Base-by-base conservation (phyloP, 257 asterid genomes). In the Nyctanthes arbortristis region DNA sequence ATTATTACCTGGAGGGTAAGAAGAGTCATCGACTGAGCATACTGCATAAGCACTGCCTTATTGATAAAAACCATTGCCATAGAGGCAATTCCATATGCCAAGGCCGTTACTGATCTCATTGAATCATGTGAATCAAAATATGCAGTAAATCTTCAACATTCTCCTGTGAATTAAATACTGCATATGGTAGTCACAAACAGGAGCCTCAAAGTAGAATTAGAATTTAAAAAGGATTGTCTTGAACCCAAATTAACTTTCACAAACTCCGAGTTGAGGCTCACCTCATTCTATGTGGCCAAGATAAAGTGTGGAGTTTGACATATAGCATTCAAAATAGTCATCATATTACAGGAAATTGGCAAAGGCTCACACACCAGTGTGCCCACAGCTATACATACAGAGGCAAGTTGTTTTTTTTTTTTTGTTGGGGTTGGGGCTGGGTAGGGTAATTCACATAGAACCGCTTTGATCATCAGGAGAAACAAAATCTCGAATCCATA, bases 61-160 rank as follows among this genome's bases (percentile, higher is more conserved):
- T 94, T 91, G 83, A 94, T 91, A 74, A 94, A 93, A 65, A 91
- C 97, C 99, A 94, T 94, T 8, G 89, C 95, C 99, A 94, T 94
- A 8, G 97, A 94, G 34, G 97, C 73, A 75, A 84, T 52, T 67
- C 99, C 99, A 84, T 89, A 94, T 0, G 97, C 84, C 32, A 89
- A 12, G 33, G 97, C 99, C 14, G 97, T 79, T 25, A 77, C 45
- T 79, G 89, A 82, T 73, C 99, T 94, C 81, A 70, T 74, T 57
- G 13, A 52, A 66, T 63, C 37, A 39, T 43, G 64, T 60, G 35
- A 37, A 68, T 60, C 20, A 57, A 24, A 52, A 34, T 6, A 4
- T 30, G 27, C 63, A 58, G 71, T 56, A 31, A 49, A 22, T 27
- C 57, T 37, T 60, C 30, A 49, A 65, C 61, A 47, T 61, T 49